A percentile compares a stretch with the other conserved stretches of the same genome.
These are phyloP conservation scores for Microdochium nivale DNA, from an alignment of 2,329 filamentous ascomycete genomes.

Conservation along the genomic window DNA sequence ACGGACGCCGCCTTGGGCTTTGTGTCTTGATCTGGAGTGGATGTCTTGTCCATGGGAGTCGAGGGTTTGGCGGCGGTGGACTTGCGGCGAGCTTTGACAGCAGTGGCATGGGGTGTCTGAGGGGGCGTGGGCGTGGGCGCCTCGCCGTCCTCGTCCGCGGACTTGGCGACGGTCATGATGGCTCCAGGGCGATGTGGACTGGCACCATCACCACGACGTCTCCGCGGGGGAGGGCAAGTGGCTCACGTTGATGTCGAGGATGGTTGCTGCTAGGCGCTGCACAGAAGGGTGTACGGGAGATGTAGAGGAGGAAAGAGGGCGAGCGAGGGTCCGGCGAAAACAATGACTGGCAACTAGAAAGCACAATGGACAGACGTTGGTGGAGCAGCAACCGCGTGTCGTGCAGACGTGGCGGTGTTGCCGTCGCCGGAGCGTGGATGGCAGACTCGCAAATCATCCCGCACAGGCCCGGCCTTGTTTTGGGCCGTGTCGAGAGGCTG, in stretches of 20 bases:
- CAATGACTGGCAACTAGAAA: too few species aligned
- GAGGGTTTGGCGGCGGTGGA: neutral
- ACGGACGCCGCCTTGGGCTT: neutral
- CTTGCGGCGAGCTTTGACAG: neutral
- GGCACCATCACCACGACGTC: neutral
- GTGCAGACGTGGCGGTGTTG: too few species aligned
- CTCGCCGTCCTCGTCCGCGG: neutral
- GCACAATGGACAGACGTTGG: too few species aligned
- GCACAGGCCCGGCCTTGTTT: too few species aligned
- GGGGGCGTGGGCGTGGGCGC: neutral
- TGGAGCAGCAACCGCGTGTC: too few species aligned
- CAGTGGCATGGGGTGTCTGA: neutral
- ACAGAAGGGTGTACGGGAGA: too few species aligned
- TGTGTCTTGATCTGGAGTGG: neutral
- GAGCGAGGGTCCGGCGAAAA: too few species aligned
- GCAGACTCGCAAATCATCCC: too few species aligned
- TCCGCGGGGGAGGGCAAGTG: too few species aligned
- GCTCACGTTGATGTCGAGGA: neutral
- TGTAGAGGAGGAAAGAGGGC: too few species aligned
- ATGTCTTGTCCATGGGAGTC: neutral
- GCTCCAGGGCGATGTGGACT: neutral
- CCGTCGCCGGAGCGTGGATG: too few species aligned
- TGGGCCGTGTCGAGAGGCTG: too few species aligned
- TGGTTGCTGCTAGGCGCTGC: neutral
- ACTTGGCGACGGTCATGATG: conserved; percentile 1